These are phyloP conservation scores for Chrysanthemum lavandulifolium DNA, from an alignment of 129 eudicot species.

Conservation along the genomic window DNA sequence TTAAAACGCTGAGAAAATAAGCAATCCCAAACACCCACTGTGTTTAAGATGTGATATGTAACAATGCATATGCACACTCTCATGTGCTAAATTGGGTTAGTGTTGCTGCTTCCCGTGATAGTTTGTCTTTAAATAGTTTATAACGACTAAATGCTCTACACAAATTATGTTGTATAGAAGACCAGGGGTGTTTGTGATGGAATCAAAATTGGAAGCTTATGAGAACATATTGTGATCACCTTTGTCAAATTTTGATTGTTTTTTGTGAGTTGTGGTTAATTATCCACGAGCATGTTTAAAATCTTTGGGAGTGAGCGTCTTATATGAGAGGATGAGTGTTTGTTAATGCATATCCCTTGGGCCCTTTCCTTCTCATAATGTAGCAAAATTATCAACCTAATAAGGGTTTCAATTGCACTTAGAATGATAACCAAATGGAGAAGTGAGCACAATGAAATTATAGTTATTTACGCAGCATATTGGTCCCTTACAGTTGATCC, in stretches of 20 bases:
- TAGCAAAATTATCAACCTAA: not conserved
- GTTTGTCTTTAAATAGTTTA: too few species aligned
- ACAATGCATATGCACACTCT: not conserved
- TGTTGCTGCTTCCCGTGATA: not conserved
- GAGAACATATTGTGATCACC: too few species aligned
- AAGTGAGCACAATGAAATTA: not conserved
- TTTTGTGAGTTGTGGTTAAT: not conserved
- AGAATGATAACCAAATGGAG: slow-evolving; percentile 7
- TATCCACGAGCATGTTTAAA: not conserved
- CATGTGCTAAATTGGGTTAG: not conserved
- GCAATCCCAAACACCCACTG: not conserved
- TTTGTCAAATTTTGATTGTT: too few species aligned
- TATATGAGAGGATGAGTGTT: not conserved
- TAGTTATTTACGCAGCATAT: not conserved
- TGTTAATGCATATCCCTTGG: not conserved
- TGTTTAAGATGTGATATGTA: slow-evolving; percentile 1
- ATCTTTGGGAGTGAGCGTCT: too few species aligned
- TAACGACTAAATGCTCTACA: too few species aligned
- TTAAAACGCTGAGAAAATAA: too few species aligned
- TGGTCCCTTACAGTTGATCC: not conserved
- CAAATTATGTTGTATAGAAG: too few species aligned
- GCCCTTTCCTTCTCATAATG: not conserved
- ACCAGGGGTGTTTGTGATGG: too few species aligned
- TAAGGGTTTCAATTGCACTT: not conserved
- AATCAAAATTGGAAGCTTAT: too few species aligned